phyloP scores from a whole-genome alignment of 2,329 filamentous ascomycete species.

The Fusarium luffae region DNA sequence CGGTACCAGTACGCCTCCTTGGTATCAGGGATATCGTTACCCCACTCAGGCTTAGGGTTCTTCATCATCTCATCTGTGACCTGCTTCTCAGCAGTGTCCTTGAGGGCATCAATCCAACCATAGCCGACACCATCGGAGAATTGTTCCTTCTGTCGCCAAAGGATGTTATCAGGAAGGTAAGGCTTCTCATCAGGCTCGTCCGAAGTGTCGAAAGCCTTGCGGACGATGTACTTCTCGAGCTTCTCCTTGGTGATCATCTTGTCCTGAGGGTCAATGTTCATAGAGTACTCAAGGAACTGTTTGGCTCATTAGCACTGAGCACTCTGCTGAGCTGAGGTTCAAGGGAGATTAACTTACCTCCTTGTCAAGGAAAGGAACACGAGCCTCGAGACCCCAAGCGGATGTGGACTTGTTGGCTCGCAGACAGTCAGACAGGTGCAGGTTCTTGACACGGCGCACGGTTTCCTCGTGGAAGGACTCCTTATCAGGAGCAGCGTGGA shows the following conservation, averaged over 20 bases:
- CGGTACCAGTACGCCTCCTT: conserved; percentile 99
- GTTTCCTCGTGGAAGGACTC: conserved; percentile 96
- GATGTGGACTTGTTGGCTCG: conserved; percentile 99
- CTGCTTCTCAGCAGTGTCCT: conserved; percentile 89
- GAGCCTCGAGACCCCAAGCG: conserved; percentile 97
- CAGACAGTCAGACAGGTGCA: conserved; percentile 95
- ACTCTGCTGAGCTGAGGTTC: background rate
- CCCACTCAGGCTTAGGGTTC: conserved; percentile 98
- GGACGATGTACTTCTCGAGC: conserved; percentile 97
- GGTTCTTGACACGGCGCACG: conserved; percentile 92
- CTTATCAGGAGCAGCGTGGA: conserved; percentile 92
- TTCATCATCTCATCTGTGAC: conserved; percentile 98
- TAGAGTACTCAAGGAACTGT: conserved; percentile 87
- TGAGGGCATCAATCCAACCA: conserved; percentile 97
- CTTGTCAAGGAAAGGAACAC: conserved; percentile 98
- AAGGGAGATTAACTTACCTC: conserved; percentile 60
- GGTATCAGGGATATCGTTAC: conserved; percentile 88
- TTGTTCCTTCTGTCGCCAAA: conserved; percentile 99
- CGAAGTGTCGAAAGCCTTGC: conserved; percentile 95
- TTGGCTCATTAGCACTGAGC: conserved; percentile 34
- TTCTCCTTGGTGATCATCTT: conserved; percentile 93
- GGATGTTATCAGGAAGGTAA: conserved; percentile 95
- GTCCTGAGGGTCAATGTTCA: conserved; percentile 93
- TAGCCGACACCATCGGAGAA: conserved; percentile 99
- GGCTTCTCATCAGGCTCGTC: conserved; percentile 83